A percentile compares a stretch with the other conserved stretches of the same genome.
Evolutionary conservation across 1,284 basidiomycete species (phyloP).

Genomic region (Inonotus obliquus): DNA sequence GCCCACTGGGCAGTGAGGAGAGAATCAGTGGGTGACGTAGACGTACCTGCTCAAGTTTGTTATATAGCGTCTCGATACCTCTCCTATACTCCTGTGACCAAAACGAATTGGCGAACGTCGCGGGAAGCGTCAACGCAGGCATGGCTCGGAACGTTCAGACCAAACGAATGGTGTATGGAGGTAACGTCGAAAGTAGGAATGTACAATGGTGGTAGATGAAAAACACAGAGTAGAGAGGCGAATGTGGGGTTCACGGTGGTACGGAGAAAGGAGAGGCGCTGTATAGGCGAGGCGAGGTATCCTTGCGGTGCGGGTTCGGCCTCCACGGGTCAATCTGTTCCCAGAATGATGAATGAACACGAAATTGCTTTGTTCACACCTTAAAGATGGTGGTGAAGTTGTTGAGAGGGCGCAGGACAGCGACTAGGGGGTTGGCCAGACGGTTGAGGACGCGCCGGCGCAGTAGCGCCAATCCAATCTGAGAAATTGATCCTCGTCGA

Average conservation of each 20-base stretch:
- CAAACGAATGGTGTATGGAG: not conserved
- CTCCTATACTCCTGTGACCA: slow-evolving; percentile 86
- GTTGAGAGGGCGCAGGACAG: too few relatives aligned
- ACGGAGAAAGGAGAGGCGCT: not conserved
- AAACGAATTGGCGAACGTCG: slow-evolving; percentile 85
- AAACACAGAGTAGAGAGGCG: not conserved
- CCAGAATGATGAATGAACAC: not conserved
- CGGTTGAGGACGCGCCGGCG: too few relatives aligned
- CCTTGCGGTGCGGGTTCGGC: slow-evolving; percentile 5
- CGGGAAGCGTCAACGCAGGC: slow-evolving; percentile 82
- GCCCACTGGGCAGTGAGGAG: not conserved
- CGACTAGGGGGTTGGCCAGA: not conserved
- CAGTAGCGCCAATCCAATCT: too few relatives aligned
- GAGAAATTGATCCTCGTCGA: too few relatives aligned
- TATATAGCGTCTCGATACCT: slow-evolving; percentile 74
- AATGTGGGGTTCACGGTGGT: not conserved
- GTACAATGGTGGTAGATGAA: not conserved
- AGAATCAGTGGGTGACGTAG: not conserved
- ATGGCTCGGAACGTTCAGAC: slow-evolving; percentile 33
- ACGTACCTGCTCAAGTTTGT: slow-evolving; percentile 73
- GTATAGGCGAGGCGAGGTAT: not conserved
- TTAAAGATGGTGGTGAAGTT: too few relatives aligned
- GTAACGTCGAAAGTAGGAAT: not conserved
- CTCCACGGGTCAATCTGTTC: not conserved
- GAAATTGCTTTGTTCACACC: not conserved